Conservation (phyloP, 768 basidiomycete genomes). For the Cubamyces lactineus region DNA sequence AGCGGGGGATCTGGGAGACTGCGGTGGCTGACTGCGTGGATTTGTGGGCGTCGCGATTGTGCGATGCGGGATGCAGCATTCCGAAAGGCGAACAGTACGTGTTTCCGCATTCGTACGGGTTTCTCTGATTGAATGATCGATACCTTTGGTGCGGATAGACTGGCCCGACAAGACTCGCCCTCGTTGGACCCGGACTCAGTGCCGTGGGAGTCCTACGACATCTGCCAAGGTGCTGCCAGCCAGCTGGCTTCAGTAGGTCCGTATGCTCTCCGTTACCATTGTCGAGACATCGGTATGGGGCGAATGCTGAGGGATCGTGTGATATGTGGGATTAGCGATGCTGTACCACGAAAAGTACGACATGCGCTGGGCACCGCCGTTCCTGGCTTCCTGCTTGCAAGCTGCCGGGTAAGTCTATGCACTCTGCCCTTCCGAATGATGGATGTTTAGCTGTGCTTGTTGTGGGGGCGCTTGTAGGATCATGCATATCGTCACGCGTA, state of each 20-base stretch:
- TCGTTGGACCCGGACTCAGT: conserved; percentile 40
- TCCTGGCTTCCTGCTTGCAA: conserved; percentile 68
- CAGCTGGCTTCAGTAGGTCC: conserved; percentile 70
- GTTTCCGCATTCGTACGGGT: background rate
- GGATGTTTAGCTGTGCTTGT: background rate
- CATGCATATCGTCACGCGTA: conserved; percentile 77
- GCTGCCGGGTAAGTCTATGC: conserved; percentile 63
- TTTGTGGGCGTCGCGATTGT: background rate
- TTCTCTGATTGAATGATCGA: background rate
- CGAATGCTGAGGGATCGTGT: background rate
- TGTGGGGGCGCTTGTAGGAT: conserved; percentile 49
- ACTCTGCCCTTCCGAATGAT: background rate
- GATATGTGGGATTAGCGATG: conserved; percentile 44
- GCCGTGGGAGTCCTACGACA: conserved; percentile 71
- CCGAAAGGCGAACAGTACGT: conserved; percentile 73
- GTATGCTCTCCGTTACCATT: conserved; percentile 9
- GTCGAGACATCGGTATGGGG: background rate
- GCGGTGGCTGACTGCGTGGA: conserved; percentile 14
- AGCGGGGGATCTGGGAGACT: background rate
- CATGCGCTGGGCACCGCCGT: conserved; percentile 62
- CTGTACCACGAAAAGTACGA: conserved; percentile 63
- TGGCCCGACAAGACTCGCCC: conserved; percentile 10
- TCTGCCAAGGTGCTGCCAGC: conserved; percentile 76
- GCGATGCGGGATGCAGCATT: conserved; percentile 47
- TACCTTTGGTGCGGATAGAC: background rate